phyloP scores from a whole-genome alignment of 1,284 basidiomycete species.

The Cutaneotrichosporon sp. region DNA sequence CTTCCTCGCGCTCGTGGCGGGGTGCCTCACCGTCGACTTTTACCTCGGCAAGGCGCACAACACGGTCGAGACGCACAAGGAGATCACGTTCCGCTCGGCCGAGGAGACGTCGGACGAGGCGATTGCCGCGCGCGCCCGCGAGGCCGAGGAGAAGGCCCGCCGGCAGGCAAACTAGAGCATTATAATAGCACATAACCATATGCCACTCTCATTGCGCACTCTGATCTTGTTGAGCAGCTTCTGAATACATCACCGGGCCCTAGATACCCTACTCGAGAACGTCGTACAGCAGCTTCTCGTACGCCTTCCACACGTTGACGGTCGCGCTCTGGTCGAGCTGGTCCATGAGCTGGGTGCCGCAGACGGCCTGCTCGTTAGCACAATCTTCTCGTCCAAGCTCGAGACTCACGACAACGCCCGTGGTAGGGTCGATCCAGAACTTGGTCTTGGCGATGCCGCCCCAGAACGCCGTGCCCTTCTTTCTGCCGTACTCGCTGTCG shows the following conservation, averaged over 20 bases:
- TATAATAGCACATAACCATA: background rate
- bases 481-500: constrained; percentile 15
- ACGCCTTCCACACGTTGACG: background rate
- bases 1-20: constrained; percentile 27
- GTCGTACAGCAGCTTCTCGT: constrained; percentile 9
- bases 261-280: constrained; percentile 1
- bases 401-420: constrained; percentile 28
- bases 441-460: constrained; percentile 31
- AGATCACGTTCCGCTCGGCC: constrained; percentile 25
- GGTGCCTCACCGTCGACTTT: constrained; percentile 30
- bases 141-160: constrained; percentile 25
- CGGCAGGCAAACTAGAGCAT: constrained; percentile 6
- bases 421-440: constrained; percentile 31
- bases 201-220: background rate
- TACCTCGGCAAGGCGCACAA: constrained; percentile 38
- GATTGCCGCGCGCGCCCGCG: constrained; percentile 23
- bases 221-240: too few relatives aligned
- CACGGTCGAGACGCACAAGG: constrained; percentile 35
- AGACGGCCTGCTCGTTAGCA: background rate
- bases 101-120: constrained; percentile 28
- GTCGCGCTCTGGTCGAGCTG: background rate
- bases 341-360: constrained; percentile 13
- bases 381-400: too few relatives aligned
- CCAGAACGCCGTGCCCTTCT: constrained; percentile 26
- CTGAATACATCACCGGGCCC: background rate